Percentiles rank a stretch among this genome's conserved stretches.
These are phyloP conservation scores for Turritis glabra DNA, from an alignment of 345 rosid genomes.

Conservation along the genomic window DNA sequence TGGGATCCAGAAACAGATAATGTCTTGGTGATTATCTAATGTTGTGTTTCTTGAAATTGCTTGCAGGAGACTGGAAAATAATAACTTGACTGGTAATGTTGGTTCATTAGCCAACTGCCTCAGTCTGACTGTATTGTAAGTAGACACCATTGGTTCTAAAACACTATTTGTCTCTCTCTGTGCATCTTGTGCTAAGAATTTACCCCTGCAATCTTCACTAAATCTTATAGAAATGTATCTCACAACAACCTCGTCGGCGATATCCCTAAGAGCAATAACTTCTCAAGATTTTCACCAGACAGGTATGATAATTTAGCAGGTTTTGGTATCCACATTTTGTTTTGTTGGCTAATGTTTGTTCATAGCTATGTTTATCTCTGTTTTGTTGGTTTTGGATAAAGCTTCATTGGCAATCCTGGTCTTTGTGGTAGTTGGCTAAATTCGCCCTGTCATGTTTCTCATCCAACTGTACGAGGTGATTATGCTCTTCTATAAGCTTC, in stretches of 20 bases:
- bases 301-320: slow-evolving; percentile 45
- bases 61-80: slow-evolving; percentile 76
- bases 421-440: slow-evolving; percentile 83
- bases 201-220: not conserved
- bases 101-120: slow-evolving; percentile 65
- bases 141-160: slow-evolving; percentile 11
- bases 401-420: slow-evolving; percentile 79
- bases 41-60: not conserved
- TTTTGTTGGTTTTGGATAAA: slow-evolving; percentile 29
- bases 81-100: slow-evolving; percentile 83
- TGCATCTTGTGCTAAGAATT: not conserved
- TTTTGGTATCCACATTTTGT: not conserved
- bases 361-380: not conserved
- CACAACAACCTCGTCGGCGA: slow-evolving; percentile 76
- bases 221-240: slow-evolving; percentile 71
- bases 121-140: slow-evolving; percentile 71
- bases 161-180: not conserved
- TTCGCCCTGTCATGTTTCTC: slow-evolving; percentile 64
- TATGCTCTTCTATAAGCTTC: not conserved
- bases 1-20: not conserved
- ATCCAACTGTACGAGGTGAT: slow-evolving; percentile 67
- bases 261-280: slow-evolving; percentile 75
- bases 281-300: slow-evolving; percentile 70
- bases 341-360: not conserved
- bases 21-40: not conserved